Percentiles rank a stretch among this genome's conserved stretches.
Conservation (phyloP, 768 basidiomycete genomes). For the Mycena alexandri region DNA sequence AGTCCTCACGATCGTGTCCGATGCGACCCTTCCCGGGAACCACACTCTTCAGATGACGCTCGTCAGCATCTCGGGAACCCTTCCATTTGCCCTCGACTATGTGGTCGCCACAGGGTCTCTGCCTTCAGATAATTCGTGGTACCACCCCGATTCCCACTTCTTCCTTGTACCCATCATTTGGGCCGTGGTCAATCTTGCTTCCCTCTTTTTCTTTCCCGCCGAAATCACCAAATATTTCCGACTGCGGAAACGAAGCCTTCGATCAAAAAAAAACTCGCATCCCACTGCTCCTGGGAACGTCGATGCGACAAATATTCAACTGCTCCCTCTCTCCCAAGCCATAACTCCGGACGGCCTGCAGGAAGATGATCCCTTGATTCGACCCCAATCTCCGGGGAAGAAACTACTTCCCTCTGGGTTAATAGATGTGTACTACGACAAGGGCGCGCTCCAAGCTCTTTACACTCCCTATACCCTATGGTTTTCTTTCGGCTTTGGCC, state of each 20-base stretch:
- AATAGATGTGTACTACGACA: conserved; percentile 12
- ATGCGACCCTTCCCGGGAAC: conserved; percentile 14
- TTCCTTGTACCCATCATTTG: conserved; percentile 1
- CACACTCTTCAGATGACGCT: conserved; percentile 6
- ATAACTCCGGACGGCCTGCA: background rate
- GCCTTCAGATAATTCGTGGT: conserved; percentile 9
- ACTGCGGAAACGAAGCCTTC: background rate
- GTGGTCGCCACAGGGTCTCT: conserved; percentile 2
- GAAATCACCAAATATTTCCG: conserved; percentile 1
- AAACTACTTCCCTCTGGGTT: conserved; percentile 3
- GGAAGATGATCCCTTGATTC: conserved; percentile 5
- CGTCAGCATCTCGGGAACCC: background rate
- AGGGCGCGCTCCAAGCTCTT: conserved; percentile 3
- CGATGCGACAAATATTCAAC: background rate
- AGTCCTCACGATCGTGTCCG: conserved; percentile 5
- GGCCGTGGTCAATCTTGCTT: background rate
- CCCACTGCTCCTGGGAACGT: background rate
- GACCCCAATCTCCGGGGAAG: background rate
- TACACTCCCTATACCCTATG: conserved; percentile 10
- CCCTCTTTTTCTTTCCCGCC: background rate
- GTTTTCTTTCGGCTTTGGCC: conserved; percentile 1
- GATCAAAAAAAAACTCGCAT: background rate
- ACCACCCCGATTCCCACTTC: conserved; percentile 1
- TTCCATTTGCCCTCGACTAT: conserved; percentile 9
- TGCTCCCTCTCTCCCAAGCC: background rate